phyloP scores from a whole-genome alignment of 164 flowering plant genomes.

The Magnolia sinica region DNA sequence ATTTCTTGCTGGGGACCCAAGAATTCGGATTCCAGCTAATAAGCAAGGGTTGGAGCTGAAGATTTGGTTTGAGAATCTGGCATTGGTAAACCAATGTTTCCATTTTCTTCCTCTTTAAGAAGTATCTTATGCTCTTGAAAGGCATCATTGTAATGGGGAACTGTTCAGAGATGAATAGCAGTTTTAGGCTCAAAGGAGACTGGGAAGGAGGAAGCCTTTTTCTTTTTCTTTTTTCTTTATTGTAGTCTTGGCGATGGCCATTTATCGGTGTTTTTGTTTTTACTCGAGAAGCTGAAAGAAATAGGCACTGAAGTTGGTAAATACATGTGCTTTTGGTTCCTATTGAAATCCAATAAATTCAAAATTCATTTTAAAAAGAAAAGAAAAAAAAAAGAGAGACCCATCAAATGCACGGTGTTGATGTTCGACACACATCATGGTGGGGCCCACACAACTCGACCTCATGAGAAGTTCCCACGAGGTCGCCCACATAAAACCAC shows the following conservation, averaged over 20 bases:
- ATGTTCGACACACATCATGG: no score
- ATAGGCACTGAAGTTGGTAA: no score
- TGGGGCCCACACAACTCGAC: no score
- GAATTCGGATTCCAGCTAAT: conserved; percentile 13
- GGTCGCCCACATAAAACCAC: no score
- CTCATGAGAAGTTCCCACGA: no score
- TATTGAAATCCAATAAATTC: no score
- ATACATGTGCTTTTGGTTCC: no score
- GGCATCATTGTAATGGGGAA: neutral
- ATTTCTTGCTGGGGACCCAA: conserved; percentile 11
- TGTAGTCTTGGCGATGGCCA: neutral
- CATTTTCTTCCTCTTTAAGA: conserved; percentile 1
- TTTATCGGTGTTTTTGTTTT: neutral
- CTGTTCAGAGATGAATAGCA: neutral
- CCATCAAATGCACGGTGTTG: no score
- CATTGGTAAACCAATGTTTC: conserved; percentile 8
- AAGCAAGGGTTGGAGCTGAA: conserved; percentile 7
- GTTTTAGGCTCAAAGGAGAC: neutral
- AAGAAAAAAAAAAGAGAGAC: no score
- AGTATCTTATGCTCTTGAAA: neutral
- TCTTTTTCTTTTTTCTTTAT: neutral
- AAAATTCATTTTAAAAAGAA: no score
- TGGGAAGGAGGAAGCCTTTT: neutral
- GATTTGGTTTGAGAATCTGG: neutral
- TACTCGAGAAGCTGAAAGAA: neutral